Base-by-base conservation (phyloP, 2,329 filamentous ascomycete species). In the Colletotrichum navitas region DNA sequence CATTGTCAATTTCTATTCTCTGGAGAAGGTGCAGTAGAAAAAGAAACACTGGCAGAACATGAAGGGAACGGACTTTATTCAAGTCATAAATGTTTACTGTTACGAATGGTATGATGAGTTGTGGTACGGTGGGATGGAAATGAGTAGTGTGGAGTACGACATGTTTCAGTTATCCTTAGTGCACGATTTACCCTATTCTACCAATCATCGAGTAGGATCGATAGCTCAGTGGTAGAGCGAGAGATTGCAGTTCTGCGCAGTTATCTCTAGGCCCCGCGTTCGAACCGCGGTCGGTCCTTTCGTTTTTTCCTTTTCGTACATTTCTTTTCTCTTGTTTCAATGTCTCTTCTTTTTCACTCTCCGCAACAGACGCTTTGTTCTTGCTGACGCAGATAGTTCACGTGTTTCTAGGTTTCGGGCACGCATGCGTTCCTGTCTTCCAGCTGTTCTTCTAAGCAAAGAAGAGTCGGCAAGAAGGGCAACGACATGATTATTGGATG, bases 171-270 rank as follows among this genome's bases (percentile, higher is more conserved):
- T 3, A 43, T 14, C 10, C 21, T n/a, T 60, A 34, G 11, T 7
- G 2, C 0, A 2, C 2, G 1, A 2, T 18, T 34, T 6, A 3
- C 0, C 1, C 1, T 0, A 0, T 1, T 0, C 24, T 34, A 18
- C 24, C 52, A 56, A 64, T 52, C 32, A 68, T 1, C n/a, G 47
- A 68, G 61, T 29, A 32, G 66, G 66, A 68, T 68, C 66, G 66
- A 68, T 68, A 65, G 66, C 66, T 68, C 66, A 68, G 66, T 68
- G 66, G 66, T 68, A 68, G 66, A 68, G 66, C 66, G 66, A 63
- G 66, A 63, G 66, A 68, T 68, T 68, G 66, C 66, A 68, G 66
- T 68, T 18, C 16, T 10, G 52, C 36, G 66, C 66, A 59, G 34
- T 65, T 65, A 68, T 68, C 66, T 65, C 66, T 65, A 68, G 66